phyloP scores from a whole-genome alignment of 2,329 filamentous ascomycete species.

The Ceratocystis papillata region DNA sequence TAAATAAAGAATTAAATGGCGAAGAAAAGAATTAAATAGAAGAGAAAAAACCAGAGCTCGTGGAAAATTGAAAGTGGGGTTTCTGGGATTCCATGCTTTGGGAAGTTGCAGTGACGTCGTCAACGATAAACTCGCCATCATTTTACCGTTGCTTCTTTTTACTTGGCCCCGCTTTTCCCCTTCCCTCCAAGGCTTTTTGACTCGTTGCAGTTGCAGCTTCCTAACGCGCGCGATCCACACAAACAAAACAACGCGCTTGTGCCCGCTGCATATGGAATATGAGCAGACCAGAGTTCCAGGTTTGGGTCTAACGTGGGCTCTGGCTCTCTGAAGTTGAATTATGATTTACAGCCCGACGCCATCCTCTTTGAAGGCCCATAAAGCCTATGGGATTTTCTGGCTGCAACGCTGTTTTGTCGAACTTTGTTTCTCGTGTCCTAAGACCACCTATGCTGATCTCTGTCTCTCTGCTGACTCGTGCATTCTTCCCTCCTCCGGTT shows the following conservation, averaged over 20 bases:
- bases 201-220: neutral
- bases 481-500: no score
- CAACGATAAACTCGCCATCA: neutral
- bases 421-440: no score
- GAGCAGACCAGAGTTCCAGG: no score
- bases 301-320: no score
- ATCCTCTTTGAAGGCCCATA: no score
- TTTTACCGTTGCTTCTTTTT: neutral
- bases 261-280: no score
- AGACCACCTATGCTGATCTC: neutral
- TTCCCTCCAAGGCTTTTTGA: neutral
- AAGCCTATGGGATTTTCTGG: no score
- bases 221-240: neutral
- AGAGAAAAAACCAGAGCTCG: neutral
- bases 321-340: no score
- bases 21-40: neutral
- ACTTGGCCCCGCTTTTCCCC: neutral
- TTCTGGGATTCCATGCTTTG: slow-evolving; percentile 7
- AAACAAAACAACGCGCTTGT: no score
- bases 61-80: slow-evolving; percentile 10
- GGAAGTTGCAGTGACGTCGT: neutral
- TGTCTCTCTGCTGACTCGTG: neutral
- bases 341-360: no score
- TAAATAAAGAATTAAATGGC: neutral
- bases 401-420: no score